Conservation (phyloP, 108 stramenopile genomes). For the Tribonema minus region DNA sequence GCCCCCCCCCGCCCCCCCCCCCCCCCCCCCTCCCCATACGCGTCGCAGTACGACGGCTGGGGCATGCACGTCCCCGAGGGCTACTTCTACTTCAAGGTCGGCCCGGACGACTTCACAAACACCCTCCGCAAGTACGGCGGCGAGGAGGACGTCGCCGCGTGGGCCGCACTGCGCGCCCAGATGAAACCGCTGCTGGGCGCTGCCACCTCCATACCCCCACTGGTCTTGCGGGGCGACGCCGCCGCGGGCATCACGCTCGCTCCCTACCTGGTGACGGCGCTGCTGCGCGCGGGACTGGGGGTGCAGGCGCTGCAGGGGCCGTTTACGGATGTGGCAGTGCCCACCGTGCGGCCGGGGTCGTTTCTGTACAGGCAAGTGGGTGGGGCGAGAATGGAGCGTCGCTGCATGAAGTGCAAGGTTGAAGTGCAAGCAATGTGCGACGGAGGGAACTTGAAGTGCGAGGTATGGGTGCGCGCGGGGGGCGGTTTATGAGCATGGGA, state of each 20-base stretch:
- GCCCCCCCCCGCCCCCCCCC: too few relatives aligned
- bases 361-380: constrained; percentile 72
- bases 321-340: constrained; percentile 22
- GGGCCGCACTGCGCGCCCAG: background rate
- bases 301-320: constrained; percentile 29
- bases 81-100: constrained; percentile 75
- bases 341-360: constrained; percentile 61
- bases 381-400: too few relatives aligned
- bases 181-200: constrained; percentile 6
- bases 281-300: constrained; percentile 10
- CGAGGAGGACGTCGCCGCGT: constrained; percentile 29
- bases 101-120: constrained; percentile 66
- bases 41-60: constrained; percentile 79
- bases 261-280: constrained; percentile 6
- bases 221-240: constrained; percentile 18
- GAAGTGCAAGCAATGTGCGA: too few relatives aligned
- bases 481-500: too few relatives aligned
- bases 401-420: too few relatives aligned
- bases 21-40: too few relatives aligned
- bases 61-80: constrained; percentile 73
- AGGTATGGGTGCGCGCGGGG: too few relatives aligned
- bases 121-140: constrained; percentile 70
- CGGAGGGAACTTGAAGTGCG: too few relatives aligned
- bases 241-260: constrained; percentile 17
- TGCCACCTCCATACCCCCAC: constrained; percentile 25